Evolutionary conservation across 345 rosid genomes (phyloP), one percentile per base, ranked within the genome.

Genomic region (Psidium guajava): DNA sequence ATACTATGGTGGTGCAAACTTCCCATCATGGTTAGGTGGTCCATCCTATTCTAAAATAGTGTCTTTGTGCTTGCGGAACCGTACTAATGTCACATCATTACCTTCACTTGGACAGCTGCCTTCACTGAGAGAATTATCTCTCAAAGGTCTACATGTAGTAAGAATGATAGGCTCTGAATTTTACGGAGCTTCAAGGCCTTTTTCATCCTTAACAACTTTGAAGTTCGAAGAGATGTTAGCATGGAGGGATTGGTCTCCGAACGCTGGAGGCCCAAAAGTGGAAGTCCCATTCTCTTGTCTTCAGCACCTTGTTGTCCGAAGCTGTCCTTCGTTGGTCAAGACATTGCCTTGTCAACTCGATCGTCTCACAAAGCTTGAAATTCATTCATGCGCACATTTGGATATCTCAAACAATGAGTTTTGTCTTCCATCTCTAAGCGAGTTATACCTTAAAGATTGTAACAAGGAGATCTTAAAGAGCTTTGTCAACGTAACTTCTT

Each of bases 201-300:
- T 27, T 9, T 15, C 74, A 27, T 61, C 74, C 40, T 61, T 14
- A 27, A 27, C 4, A 27, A n/a, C 36, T 59, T 61, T 61, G 21
- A 27, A 27, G 74, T 61, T 61, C 2, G 20, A 61, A 61, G 74
- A 14, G 40, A 61, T 61, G 74, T 27, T 14, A 10, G 21, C 21
- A 14, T 61, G 40, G 74, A 59, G 27, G 8, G 73, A 59, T 6
- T 59, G 73, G 73, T 27, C 73, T 59, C 2, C 5, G 14, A 27
- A 59, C 24, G 61, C 13, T 0, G 3, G 14, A 1, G 40, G 36
- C 2, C 5, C 0, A 13, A 14, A 57, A 57, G 73, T 6, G 14
- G 40, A 14, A 59, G 36, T 13, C 6, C 21, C 73, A 27, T 59
- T 59, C 5, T 59, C 73, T 0, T 13, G 2, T 59, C 40, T 59